phyloP scores from a whole-genome alignment of 2,329 filamentous ascomycete species.

The Xylaria polymorpha region DNA sequence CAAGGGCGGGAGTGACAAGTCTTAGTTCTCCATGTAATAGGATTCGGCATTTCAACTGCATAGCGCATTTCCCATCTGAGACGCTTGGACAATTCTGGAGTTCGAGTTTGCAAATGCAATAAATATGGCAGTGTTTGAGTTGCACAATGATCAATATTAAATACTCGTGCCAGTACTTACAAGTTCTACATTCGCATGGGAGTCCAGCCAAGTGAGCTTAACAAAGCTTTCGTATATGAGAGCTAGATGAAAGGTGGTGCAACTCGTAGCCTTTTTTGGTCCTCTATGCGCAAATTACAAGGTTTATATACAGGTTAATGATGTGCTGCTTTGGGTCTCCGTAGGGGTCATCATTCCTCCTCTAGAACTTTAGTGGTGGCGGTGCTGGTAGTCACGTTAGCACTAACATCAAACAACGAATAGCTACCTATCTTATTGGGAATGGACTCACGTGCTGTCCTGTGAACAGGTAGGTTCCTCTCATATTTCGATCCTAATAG shows the following conservation, averaged over 20 bases:
- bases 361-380: constrained; percentile 61
- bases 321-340: constrained; percentile 22
- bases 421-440: neutral
- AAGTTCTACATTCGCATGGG: too few relatives aligned
- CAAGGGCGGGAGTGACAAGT: too few relatives aligned
- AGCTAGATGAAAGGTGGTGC: too few relatives aligned
- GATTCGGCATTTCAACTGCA: neutral
- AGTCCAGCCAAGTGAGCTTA: too few relatives aligned
- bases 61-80: neutral
- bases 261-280: constrained; percentile 17
- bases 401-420: constrained; percentile 2
- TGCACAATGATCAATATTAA: neutral
- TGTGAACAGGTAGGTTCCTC: constrained; percentile 85
- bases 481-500: constrained; percentile 90
- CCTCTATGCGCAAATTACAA: constrained; percentile 45
- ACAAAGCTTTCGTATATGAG: too few relatives aligned
- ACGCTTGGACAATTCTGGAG: neutral
- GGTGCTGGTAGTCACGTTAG: constrained; percentile 56
- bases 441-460: constrained; percentile 78
- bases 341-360: constrained; percentile 19
- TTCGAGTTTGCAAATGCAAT: neutral
- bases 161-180: neutral
- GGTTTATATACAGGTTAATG: constrained; percentile 51
- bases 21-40: too few relatives aligned
- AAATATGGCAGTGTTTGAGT: neutral